phyloP scores from a whole-genome alignment of 148 eudicot genomes.

The Amaranthus hypochondriacus region DNA sequence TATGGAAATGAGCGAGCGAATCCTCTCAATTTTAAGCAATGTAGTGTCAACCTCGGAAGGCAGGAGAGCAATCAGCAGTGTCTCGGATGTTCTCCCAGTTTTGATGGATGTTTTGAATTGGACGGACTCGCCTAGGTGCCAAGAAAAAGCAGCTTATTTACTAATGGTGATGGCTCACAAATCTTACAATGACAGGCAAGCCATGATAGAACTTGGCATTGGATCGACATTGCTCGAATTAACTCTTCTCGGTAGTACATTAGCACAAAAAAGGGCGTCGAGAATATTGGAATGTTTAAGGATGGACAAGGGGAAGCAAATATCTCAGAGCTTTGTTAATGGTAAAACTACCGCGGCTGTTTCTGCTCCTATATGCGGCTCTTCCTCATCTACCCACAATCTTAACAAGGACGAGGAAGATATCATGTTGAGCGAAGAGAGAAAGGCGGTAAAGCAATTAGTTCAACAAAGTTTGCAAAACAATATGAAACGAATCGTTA shows the following conservation, averaged over 20 bases:
- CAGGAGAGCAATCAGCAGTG: slow-evolving; percentile 42
- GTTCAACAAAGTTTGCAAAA: slow-evolving; percentile 91
- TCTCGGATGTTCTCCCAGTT: slow-evolving; percentile 44
- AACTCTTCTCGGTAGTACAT: slow-evolving; percentile 77
- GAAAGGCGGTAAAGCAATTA: slow-evolving; percentile 77
- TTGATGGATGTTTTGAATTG: slow-evolving; percentile 77
- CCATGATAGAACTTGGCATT: slow-evolving; percentile 74
- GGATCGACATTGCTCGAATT: slow-evolving; percentile 72
- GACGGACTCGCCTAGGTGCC: slow-evolving; percentile 85
- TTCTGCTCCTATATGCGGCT: slow-evolving; percentile 67
- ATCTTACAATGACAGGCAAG: slow-evolving; percentile 63
- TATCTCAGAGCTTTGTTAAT: slow-evolving; percentile 35
- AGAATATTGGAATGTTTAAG: slow-evolving; percentile 73
- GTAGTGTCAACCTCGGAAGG: slow-evolving; percentile 59
- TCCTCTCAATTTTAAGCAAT: slow-evolving; percentile 71
- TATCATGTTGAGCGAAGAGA: slow-evolving; percentile 78
- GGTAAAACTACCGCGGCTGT: slow-evolving; percentile 31
- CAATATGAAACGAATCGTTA: slow-evolving; percentile 81
- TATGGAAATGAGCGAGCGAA: slow-evolving; percentile 71
- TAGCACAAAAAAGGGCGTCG: slow-evolving; percentile 89
- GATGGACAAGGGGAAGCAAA: slow-evolving; percentile 77
- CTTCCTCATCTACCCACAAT: slow-evolving; percentile 30
- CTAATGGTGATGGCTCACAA: slow-evolving; percentile 95
- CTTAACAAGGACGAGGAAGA: slow-evolving; percentile 42
- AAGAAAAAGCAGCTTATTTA: slow-evolving; percentile 76